phyloP scores from a whole-genome alignment of 257 asterid genomes.

The Rehmannia glutinosa region DNA sequence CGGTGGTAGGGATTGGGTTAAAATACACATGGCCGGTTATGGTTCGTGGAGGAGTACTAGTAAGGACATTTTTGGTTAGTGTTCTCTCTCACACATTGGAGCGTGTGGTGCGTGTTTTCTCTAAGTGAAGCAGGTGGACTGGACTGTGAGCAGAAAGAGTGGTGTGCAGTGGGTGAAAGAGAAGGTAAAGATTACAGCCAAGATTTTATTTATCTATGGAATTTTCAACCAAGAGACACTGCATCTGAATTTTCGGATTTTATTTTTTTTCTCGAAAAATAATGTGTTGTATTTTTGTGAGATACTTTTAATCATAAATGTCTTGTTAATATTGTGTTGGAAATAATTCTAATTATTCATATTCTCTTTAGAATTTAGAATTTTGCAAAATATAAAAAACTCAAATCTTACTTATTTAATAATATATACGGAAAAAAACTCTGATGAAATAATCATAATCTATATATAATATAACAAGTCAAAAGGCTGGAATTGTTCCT shows the following conservation, averaged over 20 bases:
- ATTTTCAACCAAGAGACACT: neutral
- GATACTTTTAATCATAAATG: no score
- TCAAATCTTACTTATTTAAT: no score
- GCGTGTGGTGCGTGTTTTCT: constrained; percentile 13
- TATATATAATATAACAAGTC: no score
- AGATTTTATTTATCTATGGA: neutral
- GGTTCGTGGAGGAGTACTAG: constrained; percentile 25
- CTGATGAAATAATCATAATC: no score
- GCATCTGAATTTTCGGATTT: neutral
- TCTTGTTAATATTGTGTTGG: no score
- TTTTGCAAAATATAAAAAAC: no score
- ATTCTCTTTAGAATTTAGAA: no score
- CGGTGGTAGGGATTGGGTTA: no score
- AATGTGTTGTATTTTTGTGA: no score
- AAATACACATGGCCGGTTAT: constrained; percentile 32
- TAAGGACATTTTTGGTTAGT: constrained; percentile 20
- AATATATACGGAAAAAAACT: no score
- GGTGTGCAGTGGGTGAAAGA: neutral
- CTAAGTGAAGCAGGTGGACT: neutral
- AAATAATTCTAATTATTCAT: no score
- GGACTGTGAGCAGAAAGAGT: constrained; percentile 8
- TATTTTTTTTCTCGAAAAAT: neutral
- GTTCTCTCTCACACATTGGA: neutral
- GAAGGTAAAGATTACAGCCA: neutral
- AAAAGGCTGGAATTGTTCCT: no score